Evolutionary conservation across 371 early-diverging fungal species (phyloP).

Genomic region (Thermomucor indicae-seudaticae): DNA sequence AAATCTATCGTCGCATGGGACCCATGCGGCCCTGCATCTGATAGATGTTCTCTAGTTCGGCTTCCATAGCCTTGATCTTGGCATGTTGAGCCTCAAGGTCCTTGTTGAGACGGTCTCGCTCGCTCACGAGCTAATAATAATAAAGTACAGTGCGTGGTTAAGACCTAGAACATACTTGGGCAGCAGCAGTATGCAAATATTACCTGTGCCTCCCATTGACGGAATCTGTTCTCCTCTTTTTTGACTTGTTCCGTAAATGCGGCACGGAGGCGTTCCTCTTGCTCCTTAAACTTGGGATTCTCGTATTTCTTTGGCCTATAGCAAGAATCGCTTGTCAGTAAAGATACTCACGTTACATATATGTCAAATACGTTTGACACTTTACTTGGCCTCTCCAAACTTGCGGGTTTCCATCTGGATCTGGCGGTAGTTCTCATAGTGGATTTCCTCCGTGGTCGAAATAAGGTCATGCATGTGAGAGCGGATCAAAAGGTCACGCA

Average conservation of each 20-base stretch:
- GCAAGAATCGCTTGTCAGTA: not conserved
- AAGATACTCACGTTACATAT: not conserved
- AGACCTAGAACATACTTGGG: not conserved
- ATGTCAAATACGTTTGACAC: not conserved
- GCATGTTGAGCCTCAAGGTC: conserved; percentile 95
- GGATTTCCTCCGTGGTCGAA: conserved; percentile 79
- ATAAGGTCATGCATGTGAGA: conserved; percentile 93
- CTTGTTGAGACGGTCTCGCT: conserved; percentile 95
- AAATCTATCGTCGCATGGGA: conserved; percentile 34
- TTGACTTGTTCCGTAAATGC: conserved; percentile 95
- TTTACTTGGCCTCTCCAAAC: conserved; percentile 72
- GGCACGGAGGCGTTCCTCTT: conserved; percentile 89
- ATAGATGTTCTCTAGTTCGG: conserved; percentile 67
- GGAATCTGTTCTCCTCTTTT: conserved; percentile 91
- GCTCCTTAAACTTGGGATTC: conserved; percentile 79
- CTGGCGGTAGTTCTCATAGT: conserved; percentile 86
- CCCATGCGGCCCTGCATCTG: conserved; percentile 36
- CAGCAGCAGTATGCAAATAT: not conserved
- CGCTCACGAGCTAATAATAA: conserved; percentile 69
- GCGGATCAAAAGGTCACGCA: conserved; percentile 87
- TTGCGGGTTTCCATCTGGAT: conserved; percentile 76
- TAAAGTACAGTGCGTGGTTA: not conserved
- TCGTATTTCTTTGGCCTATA: conserved; percentile 62
- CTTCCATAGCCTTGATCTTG: conserved; percentile 87
- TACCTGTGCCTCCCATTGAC: conserved; percentile 95